Conservation (phyloP, 306 rosid genomes). For the Abrus pulchellus region DNA sequence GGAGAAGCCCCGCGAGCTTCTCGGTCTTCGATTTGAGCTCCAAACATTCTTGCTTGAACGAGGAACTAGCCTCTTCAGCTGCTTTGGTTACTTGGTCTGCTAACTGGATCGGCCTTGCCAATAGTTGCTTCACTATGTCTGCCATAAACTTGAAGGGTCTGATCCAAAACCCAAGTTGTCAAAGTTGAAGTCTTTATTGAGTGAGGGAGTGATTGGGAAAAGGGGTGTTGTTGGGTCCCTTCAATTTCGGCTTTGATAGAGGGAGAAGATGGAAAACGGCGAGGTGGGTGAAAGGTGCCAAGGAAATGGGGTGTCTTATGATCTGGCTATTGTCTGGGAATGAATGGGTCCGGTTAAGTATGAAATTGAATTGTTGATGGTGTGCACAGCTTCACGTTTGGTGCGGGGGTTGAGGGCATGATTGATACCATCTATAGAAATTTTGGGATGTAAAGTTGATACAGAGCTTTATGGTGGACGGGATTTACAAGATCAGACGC, state of each 20-base stretch:
- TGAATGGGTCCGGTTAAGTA: not conserved
- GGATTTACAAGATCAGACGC: conserved; percentile 48
- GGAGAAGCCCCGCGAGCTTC: conserved; percentile 75
- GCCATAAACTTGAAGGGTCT: conserved; percentile 54
- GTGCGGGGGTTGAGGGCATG: not conserved
- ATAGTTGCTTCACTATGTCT: conserved; percentile 75
- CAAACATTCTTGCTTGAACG: conserved; percentile 64
- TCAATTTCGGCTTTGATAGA: conserved; percentile 41
- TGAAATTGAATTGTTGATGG: not conserved
- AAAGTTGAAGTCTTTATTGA: not conserved
- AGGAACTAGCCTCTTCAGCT: conserved; percentile 71
- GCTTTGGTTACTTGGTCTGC: conserved; percentile 83
- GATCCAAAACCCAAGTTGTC: conserved; percentile 38
- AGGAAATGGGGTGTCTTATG: conserved; percentile 7
- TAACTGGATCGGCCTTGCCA: conserved; percentile 81
- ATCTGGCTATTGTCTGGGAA: conserved; percentile 3
- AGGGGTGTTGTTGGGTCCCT: not conserved
- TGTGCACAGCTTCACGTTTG: not conserved
- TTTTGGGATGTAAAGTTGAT: not conserved
- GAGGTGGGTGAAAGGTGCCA: conserved; percentile 33
- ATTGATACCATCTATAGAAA: not conserved
- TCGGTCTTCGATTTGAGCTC: conserved; percentile 82
- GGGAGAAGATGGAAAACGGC: conserved; percentile 32
- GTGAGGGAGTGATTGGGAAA: not conserved
- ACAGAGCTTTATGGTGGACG: not conserved